phyloP scores from a whole-genome alignment of 768 basidiomycete species.

The Podaxis sp. region DNA sequence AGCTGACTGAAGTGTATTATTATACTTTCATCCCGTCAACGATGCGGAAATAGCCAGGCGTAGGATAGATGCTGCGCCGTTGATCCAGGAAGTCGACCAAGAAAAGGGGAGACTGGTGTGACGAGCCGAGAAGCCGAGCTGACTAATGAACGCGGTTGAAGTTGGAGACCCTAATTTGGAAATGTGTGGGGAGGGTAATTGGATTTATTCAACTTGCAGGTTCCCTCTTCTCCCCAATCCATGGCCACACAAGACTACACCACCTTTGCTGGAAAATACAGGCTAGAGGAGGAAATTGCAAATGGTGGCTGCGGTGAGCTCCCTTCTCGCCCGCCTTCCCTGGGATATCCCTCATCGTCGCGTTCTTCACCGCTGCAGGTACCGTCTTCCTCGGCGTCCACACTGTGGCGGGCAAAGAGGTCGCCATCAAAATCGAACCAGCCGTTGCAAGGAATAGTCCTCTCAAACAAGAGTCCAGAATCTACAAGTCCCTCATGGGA shows the following conservation, averaged over 20 bases:
- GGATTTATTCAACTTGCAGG: neutral
- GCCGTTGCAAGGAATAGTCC: slow-evolving; percentile 56
- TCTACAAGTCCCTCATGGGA: slow-evolving; percentile 89
- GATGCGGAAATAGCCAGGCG: neutral
- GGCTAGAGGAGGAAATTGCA: slow-evolving; percentile 75
- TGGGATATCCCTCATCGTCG: neutral
- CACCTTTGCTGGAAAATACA: slow-evolving; percentile 72
- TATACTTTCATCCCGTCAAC: neutral
- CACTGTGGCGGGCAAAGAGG: slow-evolving; percentile 77
- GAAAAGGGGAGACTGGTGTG: neutral
- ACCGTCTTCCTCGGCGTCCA: slow-evolving; percentile 78
- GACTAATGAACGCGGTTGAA: slow-evolving; percentile 13
- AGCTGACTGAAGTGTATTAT: neutral
- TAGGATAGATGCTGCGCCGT: neutral
- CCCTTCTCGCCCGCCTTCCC: neutral
- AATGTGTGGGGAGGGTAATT: neutral
- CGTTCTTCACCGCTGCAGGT: slow-evolving; percentile 34
- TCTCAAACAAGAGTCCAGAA: slow-evolving; percentile 84
- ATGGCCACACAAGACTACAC: slow-evolving; percentile 15
- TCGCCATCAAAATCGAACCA: slow-evolving; percentile 80
- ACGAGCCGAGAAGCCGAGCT: slow-evolving; percentile 8
- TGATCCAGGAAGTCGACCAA: neutral
- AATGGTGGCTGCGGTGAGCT: slow-evolving; percentile 72
- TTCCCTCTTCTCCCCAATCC: neutral
- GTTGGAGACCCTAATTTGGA: neutral